Percentiles rank a stretch among this genome's conserved stretches.
Evolutionary conservation across 805 yeast species (phyloP).

Genomic region (Kodamaea kaohsiungensis): DNA sequence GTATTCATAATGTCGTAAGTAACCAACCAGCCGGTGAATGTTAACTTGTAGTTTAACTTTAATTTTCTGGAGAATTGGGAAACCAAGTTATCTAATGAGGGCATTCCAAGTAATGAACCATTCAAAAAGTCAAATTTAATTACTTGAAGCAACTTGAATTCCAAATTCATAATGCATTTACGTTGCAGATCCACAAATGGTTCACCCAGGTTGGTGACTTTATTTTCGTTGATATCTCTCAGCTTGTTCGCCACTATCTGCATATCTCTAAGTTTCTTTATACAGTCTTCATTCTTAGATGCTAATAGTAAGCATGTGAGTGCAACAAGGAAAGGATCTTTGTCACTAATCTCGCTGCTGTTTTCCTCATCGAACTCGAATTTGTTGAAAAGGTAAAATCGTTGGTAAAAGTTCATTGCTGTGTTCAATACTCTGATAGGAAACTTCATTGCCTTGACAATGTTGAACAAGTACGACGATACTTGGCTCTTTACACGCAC

Average conservation of each 20-base stretch:
- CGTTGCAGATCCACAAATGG: conserved; percentile 52
- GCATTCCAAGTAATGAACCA: conserved; percentile 34
- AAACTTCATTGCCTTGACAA: conserved; percentile 56
- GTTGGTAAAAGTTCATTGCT: conserved; percentile 71
- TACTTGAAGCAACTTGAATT: conserved; percentile 72
- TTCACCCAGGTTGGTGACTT: conserved; percentile 23
- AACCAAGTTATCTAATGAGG: conserved; percentile 60
- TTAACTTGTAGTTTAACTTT: conserved; percentile 45
- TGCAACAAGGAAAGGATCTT: conserved; percentile 61
- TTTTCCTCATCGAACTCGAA: conserved; percentile 46
- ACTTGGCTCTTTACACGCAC: conserved; percentile 55
- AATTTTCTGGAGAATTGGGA: conserved; percentile 59
- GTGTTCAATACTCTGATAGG: conserved; percentile 72
- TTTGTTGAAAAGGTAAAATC: conserved; percentile 64
- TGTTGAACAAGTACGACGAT: conserved; percentile 53
- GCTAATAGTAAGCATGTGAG: conserved; percentile 70
- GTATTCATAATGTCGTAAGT: conserved; percentile 73
- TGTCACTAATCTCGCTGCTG: conserved; percentile 22
- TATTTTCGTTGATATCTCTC: conserved; percentile 37
- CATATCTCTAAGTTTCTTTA: conserved; percentile 70
- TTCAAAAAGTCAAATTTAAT: conserved; percentile 79
- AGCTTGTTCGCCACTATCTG: conserved; percentile 48
- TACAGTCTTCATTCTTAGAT: conserved; percentile 79
- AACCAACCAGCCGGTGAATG: conserved; percentile 70
- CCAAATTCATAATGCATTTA: conserved; percentile 57